Percentiles rank a stretch among this genome's conserved stretches.
These are phyloP conservation scores for Sequoiadendron giganteum DNA, from an alignment of 75 land plant genomes.

Conservation along the genomic window DNA sequence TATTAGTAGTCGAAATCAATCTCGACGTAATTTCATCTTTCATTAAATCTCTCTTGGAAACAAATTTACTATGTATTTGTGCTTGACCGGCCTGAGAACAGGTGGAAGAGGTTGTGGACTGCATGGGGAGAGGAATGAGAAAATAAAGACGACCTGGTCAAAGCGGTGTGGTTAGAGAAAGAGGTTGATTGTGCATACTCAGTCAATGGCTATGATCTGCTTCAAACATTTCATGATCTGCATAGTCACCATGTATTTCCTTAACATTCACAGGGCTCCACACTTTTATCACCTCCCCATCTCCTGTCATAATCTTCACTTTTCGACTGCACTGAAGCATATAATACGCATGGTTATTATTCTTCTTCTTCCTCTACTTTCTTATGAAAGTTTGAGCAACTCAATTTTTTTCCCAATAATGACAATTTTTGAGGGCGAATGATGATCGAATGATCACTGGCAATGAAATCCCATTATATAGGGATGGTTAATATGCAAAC, in stretches of 20 bases:
- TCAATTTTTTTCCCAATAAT: too few species aligned
- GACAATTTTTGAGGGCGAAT: too few species aligned
- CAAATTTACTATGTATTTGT: too few species aligned
- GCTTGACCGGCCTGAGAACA: too few species aligned
- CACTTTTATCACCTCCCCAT: neutral
- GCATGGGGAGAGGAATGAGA: neutral
- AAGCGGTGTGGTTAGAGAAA: neutral
- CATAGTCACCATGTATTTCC: neutral
- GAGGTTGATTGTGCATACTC: neutral
- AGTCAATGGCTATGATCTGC: neutral
- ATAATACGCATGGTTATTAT: neutral
- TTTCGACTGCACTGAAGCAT: neutral
- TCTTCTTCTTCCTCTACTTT: neutral
- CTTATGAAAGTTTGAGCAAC: too few species aligned
- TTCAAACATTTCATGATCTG: neutral
- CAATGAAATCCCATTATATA: neutral
- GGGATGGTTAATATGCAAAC: neutral
- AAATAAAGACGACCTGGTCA: neutral
- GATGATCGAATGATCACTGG: neutral
- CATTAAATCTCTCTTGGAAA: too few species aligned
- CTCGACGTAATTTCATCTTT: too few species aligned
- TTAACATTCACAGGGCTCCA: neutral
- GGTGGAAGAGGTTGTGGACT: too few species aligned
- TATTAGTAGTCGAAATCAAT: too few species aligned
- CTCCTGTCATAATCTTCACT: neutral